Base-by-base conservation (phyloP, 2,329 filamentous ascomycete genomes). In the Trichoderma pleuroti region DNA sequence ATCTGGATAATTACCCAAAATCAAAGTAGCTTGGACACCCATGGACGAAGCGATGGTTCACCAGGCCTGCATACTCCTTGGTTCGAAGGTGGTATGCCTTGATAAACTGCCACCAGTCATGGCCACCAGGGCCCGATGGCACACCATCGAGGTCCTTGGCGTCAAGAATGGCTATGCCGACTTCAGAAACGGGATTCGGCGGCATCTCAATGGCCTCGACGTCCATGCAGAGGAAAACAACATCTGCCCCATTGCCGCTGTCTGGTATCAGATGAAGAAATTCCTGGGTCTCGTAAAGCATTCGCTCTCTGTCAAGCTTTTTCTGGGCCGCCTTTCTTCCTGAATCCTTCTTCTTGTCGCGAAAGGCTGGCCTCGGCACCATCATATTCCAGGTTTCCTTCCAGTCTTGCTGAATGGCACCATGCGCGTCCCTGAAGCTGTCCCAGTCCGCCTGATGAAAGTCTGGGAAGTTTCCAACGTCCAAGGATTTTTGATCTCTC, bases 161-260 rank as follows among this genome's bases (percentile, higher is more conserved):
- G 78, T 98, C 94, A 0, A 98, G 84, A 3, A 91, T 90, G 1
- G 93, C 91, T 52, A 99, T 84, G 1, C 96, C 96, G 49, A 99
- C 85, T 79, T 99, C 96, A 0, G 94, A 97, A 71, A 98, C 86
- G 14, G 87, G 83, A 39, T 85, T 82, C 14, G 89, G 87, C 57
- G 87, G 84, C 26, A 82, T 81, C 79, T 99, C 96, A 71, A 90
- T 93, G 1, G 91, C 90, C 80, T 99, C 96, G 36, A 96, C 83
- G 75, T 99, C 96, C 57, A 98, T 84, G 72, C 87, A 89, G 71
- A 97, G 84, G 74, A 98, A 91, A 9, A 97, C 85, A 6, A 77
- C 74, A 26, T 77, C 72, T 26, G 6, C 3, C 9, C 70, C 61
- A 8, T 64, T 71, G 1, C 63, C 61, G 5, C 68, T 49, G 10